Evolutionary conservation across 345 rosid species (phyloP).

Genomic region (Diplotaxis tenuifolia): DNA sequence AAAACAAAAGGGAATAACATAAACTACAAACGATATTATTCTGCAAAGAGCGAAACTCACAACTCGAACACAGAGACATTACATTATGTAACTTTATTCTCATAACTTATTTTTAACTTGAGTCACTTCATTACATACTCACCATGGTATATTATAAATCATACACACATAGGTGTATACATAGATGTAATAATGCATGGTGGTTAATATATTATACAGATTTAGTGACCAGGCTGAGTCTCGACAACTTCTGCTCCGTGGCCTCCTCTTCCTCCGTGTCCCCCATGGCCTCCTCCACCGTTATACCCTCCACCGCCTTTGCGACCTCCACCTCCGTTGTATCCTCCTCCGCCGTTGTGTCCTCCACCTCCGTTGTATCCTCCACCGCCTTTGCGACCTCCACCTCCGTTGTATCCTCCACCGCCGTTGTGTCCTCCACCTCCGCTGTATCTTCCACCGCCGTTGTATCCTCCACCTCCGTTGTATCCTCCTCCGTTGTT

Average conservation of each 20-base stretch:
- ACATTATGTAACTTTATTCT: not conserved
- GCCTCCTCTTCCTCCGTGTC: too few species aligned
- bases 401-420: not conserved
- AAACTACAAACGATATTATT: too few species aligned
- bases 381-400: not conserved
- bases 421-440: not conserved
- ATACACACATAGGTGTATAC: not conserved
- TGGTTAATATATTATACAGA: not conserved
- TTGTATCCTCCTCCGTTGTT: not conserved
- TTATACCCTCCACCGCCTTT: not conserved
- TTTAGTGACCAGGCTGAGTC: conserved; percentile 15
- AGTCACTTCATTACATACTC: conserved; percentile 11
- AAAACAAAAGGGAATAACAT: too few species aligned
- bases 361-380: conserved; percentile 5
- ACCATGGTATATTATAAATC: conserved; percentile 11
- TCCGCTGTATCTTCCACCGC: not conserved
- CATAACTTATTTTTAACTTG: not conserved
- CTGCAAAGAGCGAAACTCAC: too few species aligned
- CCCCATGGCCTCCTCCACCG: conserved; percentile 11
- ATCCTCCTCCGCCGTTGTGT: not conserved
- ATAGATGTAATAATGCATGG: conserved; percentile 4
- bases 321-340: not conserved
- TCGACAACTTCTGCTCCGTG: conserved; percentile 5
- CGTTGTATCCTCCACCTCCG: conserved; percentile 2
- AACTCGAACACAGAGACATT: not conserved